Evolutionary conservation across 23 red algal genomes (phyloP).

Genomic region (Gracilaria gracilis): DNA sequence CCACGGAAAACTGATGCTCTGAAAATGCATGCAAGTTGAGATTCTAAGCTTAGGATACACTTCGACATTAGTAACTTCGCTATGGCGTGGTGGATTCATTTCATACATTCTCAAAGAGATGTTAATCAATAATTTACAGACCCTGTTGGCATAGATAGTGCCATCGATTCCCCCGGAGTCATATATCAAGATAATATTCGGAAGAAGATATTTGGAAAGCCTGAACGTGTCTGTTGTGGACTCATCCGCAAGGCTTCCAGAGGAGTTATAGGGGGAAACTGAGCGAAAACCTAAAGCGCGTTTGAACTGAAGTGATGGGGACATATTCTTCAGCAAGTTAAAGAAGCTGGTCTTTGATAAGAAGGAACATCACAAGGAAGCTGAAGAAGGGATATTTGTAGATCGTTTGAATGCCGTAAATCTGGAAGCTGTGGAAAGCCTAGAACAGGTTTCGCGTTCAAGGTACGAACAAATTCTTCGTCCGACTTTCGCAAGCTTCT

Average conservation of each 20-base stretch:
- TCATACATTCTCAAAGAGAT: neutral
- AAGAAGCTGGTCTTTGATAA: neutral
- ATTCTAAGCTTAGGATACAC: neutral
- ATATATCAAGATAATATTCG: neutral
- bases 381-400: neutral
- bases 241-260: neutral
- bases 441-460: conserved; percentile 32
- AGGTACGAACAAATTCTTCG: conserved; percentile 50
- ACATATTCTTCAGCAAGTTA: neutral
- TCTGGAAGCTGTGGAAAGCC: neutral
- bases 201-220: neutral
- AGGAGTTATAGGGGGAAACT: conserved; percentile 7
- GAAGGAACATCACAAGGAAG: conserved; percentile 16
- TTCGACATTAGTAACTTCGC: too few species aligned
- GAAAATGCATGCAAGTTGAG: neutral
- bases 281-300: neutral
- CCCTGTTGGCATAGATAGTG: neutral
- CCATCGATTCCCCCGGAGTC: neutral
- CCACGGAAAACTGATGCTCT: neutral
- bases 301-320: neutral
- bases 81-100: neutral
- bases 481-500: conserved; percentile 42
- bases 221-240: neutral
- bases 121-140: conserved; percentile 32
- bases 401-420: neutral